Percentiles rank a stretch among this genome's conserved stretches.
Conservation (phyloP, 495 filamentous ascomycete genomes). For the Coniosporium apollinis region DNA sequence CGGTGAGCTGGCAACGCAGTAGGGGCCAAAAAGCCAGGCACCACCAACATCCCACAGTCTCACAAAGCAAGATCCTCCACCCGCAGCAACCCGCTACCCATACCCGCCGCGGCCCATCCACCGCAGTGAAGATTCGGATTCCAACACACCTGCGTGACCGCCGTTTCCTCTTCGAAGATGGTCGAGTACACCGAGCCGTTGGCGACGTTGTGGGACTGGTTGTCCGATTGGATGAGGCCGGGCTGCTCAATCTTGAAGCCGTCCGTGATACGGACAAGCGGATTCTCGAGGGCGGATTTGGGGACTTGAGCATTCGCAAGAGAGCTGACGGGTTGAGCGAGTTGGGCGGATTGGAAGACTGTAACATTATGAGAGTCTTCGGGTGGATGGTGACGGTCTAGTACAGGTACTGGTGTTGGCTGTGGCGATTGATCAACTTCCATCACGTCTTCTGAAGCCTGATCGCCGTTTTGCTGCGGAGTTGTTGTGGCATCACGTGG, state of each 20-base stretch:
- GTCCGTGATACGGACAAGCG: slow-evolving; percentile 38
- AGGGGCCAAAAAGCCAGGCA: too few relatives aligned
- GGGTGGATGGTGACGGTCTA: neutral
- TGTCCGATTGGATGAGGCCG: neutral
- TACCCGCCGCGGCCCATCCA: slow-evolving; percentile 47
- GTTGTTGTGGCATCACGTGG: slow-evolving; percentile 12
- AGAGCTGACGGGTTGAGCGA: too few relatives aligned
- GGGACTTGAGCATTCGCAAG: too few relatives aligned
- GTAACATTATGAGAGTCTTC: too few relatives aligned
- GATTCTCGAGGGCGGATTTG: too few relatives aligned
- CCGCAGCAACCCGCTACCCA: slow-evolving; percentile 45
- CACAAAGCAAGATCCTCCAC: slow-evolving; percentile 46
- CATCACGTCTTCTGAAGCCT: neutral
- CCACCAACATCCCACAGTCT: too few relatives aligned
- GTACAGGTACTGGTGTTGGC: neutral
- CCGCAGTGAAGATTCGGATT: slow-evolving; percentile 45
- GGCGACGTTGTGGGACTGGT: slow-evolving; percentile 11
- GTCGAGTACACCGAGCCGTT: slow-evolving; percentile 29
- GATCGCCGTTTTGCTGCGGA: neutral
- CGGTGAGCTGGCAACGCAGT: too few relatives aligned
- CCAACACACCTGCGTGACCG: slow-evolving; percentile 42
- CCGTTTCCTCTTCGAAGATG: slow-evolving; percentile 41
- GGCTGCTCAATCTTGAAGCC: slow-evolving; percentile 35
- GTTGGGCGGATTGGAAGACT: too few relatives aligned
- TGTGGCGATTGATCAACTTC: neutral